These are phyloP conservation scores for Xylariaceae sp. DNA, from an alignment of 2,329 filamentous ascomycete genomes.

Conservation along the genomic window DNA sequence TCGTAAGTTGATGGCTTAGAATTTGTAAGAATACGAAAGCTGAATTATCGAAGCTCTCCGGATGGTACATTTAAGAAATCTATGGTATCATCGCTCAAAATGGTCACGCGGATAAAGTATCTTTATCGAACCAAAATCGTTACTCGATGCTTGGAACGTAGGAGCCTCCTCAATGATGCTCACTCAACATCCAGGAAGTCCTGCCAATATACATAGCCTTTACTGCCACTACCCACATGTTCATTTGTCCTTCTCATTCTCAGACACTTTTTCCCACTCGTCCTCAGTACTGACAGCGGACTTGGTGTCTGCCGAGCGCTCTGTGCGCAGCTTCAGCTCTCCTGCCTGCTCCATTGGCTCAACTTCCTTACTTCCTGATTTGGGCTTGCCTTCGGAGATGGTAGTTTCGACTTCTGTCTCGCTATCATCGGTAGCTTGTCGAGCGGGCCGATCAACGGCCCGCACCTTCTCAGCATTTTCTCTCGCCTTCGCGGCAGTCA, in stretches of 20 bases:
- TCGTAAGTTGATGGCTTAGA: too few relatives aligned
- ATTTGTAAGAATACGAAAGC: not conserved
- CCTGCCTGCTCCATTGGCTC: conserved; percentile 50
- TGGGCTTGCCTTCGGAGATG: conserved; percentile 30
- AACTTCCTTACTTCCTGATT: conserved; percentile 49
- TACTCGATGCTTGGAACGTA: not conserved
- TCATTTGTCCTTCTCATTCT: conserved; percentile 65
- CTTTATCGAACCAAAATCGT: conserved; percentile 18
- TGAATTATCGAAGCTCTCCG: not conserved
- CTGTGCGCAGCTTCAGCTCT: conserved; percentile 56
- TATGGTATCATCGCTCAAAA: conserved; percentile 24
- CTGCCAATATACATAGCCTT: conserved; percentile 12
- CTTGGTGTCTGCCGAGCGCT: conserved; percentile 51
- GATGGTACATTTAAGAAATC: not conserved
- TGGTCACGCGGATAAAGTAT: conserved; percentile 27
- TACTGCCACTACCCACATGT: not conserved
- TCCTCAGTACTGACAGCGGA: conserved; percentile 82
- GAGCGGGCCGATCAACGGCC: conserved; percentile 42
- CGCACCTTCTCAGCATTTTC: conserved; percentile 51
- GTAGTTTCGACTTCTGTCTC: conserved; percentile 58
- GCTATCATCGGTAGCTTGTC: conserved; percentile 49
- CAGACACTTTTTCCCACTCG: conserved; percentile 96
- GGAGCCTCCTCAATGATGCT: conserved; percentile 3
- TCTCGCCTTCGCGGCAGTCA: conserved; percentile 53
- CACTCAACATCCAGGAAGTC: not conserved